A percentile compares a stretch with the other conserved stretches of the same genome.
Evolutionary conservation across 805 yeast genomes (phyloP).

Genomic region (Metschnikowia aberdeeniae): DNA sequence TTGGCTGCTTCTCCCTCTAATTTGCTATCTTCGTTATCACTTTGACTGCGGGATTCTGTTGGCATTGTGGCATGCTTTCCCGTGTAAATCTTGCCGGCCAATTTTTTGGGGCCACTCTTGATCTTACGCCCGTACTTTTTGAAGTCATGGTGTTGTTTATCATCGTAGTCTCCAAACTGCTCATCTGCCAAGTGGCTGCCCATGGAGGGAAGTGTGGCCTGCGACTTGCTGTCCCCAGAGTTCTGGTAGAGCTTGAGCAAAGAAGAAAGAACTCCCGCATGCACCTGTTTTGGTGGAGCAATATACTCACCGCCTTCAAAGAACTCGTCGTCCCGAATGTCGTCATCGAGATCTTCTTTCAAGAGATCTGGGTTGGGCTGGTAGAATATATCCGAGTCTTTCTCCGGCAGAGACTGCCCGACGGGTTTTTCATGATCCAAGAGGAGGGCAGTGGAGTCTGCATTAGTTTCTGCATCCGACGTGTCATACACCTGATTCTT

Average conservation of each 20-base stretch:
- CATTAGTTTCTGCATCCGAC: conserved; percentile 2
- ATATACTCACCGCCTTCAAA: conserved; percentile 39
- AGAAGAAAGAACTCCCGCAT: conserved; percentile 83
- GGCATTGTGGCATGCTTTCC: conserved; percentile 4
- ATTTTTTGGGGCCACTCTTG: conserved; percentile 24
- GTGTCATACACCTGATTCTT: conserved; percentile 1
- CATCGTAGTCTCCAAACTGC: conserved; percentile 7
- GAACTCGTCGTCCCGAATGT: conserved; percentile 25
- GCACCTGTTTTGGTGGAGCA: conserved; percentile 59
- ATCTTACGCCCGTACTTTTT: conserved; percentile 28
- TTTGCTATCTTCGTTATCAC: conserved; percentile 6
- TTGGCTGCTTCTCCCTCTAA: conserved; percentile 18
- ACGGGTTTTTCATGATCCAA: conserved; percentile 2
- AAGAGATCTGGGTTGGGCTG: conserved; percentile 46
- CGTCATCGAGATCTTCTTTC: conserved; percentile 30
- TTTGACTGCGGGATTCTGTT: conserved; percentile 1
- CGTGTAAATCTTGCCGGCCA: conserved; percentile 16
- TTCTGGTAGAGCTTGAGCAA: conserved; percentile 66
- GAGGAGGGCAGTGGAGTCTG: conserved; percentile 6
- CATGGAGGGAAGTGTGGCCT: conserved; percentile 23
- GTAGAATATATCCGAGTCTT: conserved; percentile 19
- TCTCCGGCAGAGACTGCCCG: conserved; percentile 6
- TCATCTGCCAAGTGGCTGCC: conserved; percentile 25
- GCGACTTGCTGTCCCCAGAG: conserved; percentile 29
- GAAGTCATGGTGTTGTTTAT: conserved; percentile 20